phyloP scores from a whole-genome alignment of 2,329 filamentous ascomycete species.

The Graphilbum ipis-grandicollis region DNA sequence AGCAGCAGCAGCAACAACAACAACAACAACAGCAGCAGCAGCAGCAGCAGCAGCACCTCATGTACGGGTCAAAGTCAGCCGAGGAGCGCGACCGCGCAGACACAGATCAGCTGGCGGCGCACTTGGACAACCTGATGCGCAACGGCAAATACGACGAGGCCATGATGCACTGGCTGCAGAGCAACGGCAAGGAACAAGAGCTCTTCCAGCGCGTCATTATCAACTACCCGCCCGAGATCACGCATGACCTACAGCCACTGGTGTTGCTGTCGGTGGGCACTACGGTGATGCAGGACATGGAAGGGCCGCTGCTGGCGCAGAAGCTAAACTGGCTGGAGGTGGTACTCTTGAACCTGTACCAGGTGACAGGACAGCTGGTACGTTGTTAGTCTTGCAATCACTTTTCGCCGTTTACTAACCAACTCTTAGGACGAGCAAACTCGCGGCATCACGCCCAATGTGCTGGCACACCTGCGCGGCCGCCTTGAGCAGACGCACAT shows the following conservation, averaged over 20 bases:
- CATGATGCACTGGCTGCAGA: slow-evolving; percentile 49
- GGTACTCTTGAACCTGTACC: slow-evolving; percentile 35
- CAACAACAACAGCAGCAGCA: slow-evolving; percentile 1
- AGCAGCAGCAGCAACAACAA: background rate
- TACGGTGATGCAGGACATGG: slow-evolving; percentile 42
- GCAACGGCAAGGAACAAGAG: slow-evolving; percentile 37
- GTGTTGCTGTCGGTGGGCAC: slow-evolving; percentile 48
- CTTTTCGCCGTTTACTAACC: background rate
- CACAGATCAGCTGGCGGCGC: slow-evolving; percentile 33
- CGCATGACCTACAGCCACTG: slow-evolving; percentile 40
- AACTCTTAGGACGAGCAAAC: slow-evolving; percentile 31
- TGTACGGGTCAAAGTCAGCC: slow-evolving; percentile 22
- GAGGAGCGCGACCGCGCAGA: slow-evolving; percentile 33
- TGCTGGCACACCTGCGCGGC: slow-evolving; percentile 34
- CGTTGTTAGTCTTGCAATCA: slow-evolving; percentile 20
- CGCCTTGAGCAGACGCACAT: slow-evolving; percentile 35
- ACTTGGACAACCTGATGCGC: slow-evolving; percentile 45
- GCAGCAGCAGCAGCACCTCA: slow-evolving; percentile 14
- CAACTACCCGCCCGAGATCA: slow-evolving; percentile 31
- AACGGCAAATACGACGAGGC: slow-evolving; percentile 44
- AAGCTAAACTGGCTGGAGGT: slow-evolving; percentile 44
- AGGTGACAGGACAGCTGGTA: slow-evolving; percentile 31
- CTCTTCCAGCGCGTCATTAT: slow-evolving; percentile 40
- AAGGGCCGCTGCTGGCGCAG: slow-evolving; percentile 32
- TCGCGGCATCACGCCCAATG: slow-evolving; percentile 36